Conservation (phyloP, 2,329 filamentous ascomycete genomes). For the Coniochaeta ligniaria region DNA sequence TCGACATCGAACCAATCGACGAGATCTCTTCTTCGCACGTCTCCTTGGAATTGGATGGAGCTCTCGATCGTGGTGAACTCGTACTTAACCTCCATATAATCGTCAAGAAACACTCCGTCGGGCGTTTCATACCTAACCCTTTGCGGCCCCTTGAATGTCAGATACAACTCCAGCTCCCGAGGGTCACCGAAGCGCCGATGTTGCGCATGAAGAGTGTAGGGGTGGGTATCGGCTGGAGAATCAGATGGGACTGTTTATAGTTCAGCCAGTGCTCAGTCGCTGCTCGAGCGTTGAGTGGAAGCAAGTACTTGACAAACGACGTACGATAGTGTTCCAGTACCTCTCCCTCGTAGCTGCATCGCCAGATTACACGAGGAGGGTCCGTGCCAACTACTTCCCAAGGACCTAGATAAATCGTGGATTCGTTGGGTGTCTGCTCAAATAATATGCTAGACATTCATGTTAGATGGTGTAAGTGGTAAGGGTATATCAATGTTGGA, state of each 20-base stretch:
- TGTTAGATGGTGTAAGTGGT: not conserved
- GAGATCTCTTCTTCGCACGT: conserved; percentile 38
- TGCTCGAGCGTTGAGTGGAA: not conserved
- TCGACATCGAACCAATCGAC: conserved; percentile 45
- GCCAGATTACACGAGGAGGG: conserved; percentile 43
- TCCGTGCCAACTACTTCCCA: conserved; percentile 43
- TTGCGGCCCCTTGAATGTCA: conserved; percentile 40
- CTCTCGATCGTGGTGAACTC: conserved; percentile 41
- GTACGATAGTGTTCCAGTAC: conserved; percentile 43
- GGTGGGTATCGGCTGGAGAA: conserved; percentile 34
- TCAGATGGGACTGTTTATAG: conserved; percentile 34
- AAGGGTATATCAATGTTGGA: not conserved
- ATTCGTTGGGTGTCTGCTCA: conserved; percentile 39
- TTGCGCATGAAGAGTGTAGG: conserved; percentile 41
- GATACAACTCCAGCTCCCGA: conserved; percentile 39
- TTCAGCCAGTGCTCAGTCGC: conserved; percentile 4
- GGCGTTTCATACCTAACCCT: conserved; percentile 39
- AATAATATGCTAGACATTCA: conserved; percentile 35
- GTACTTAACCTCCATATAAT: conserved; percentile 39
- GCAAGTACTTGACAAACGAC: conserved; percentile 9
- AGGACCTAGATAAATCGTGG: conserved; percentile 44
- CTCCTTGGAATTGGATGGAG: conserved; percentile 41
- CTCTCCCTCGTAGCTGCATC: conserved; percentile 45
- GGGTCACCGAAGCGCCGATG: conserved; percentile 44
- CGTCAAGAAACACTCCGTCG: conserved; percentile 41